Percentiles rank a stretch among this genome's conserved stretches.
These are phyloP conservation scores for Trypanosoma mega DNA, from an alignment of 208 protist species.

Conservation along the genomic window DNA sequence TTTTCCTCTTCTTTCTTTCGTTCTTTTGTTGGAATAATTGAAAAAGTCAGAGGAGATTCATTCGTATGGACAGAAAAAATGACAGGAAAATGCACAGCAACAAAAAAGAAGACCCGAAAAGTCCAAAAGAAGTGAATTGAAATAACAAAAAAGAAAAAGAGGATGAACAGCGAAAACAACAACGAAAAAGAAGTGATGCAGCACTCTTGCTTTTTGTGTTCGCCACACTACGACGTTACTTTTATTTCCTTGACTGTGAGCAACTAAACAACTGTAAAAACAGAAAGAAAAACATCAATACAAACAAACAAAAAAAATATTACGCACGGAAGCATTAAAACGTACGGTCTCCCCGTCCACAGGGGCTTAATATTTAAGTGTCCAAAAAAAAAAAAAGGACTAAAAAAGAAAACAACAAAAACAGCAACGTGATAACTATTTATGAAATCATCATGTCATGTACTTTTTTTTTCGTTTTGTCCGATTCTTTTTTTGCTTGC, in stretches of 20 bases:
- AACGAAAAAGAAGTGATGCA: neutral
- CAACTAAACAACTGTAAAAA: too few species aligned
- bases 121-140: slow-evolving; percentile 23
- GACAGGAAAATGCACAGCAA: neutral
- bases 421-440: too few species aligned
- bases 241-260: too few species aligned
- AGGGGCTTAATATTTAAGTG: too few species aligned
- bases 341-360: neutral
- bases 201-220: neutral
- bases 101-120: slow-evolving; percentile 13
- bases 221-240: too few species aligned
- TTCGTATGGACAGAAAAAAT: neutral
- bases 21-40: neutral
- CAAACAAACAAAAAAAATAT: neutral
- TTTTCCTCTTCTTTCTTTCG: neutral
- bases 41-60: too few species aligned
- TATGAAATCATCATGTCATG: too few species aligned
- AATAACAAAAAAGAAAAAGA: slow-evolving; percentile 23
- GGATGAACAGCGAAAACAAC: neutral
- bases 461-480: too few species aligned
- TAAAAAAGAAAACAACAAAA: too few species aligned
- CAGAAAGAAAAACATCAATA: neutral
- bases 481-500: too few species aligned
- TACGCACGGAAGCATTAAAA: neutral
- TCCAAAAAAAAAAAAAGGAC: too few species aligned